Conservation (phyloP, 306 rosid genomes). For the Malus sylvestris region DNA sequence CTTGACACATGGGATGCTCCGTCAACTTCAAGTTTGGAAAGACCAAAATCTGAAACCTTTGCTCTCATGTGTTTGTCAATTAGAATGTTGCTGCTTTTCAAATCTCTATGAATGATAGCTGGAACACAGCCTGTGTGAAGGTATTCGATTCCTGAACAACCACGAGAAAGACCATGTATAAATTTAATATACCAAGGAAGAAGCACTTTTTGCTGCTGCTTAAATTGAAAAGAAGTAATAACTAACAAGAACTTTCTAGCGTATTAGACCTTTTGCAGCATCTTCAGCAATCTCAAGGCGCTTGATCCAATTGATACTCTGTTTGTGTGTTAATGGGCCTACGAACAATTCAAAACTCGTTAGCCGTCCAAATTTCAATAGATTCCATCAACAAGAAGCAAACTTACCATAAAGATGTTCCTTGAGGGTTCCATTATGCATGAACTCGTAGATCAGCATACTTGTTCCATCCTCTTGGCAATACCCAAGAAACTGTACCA, state of each 20-base stretch:
- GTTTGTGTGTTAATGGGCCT: slow-evolving; percentile 62
- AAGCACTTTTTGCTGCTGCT: not conserved
- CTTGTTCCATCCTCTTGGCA: slow-evolving; percentile 76
- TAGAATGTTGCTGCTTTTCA: slow-evolving; percentile 94
- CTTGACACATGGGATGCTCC: slow-evolving; percentile 96
- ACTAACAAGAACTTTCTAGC: slow-evolving; percentile 8
- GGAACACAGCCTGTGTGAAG: slow-evolving; percentile 96
- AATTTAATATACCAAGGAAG: not conserved
- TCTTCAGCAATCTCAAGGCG: slow-evolving; percentile 97
- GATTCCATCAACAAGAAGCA: slow-evolving; percentile 5
- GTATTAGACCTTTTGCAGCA: slow-evolving; percentile 73
- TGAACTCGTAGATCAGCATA: slow-evolving; percentile 91
- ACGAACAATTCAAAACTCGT: slow-evolving; percentile 16
- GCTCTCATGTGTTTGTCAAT: slow-evolving; percentile 88
- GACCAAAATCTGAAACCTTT: slow-evolving; percentile 95
- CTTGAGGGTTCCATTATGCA: slow-evolving; percentile 98
- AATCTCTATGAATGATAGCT: slow-evolving; percentile 85
- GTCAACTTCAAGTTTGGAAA: slow-evolving; percentile 92
- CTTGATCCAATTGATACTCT: slow-evolving; percentile 77
- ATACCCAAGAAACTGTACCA: slow-evolving; percentile 90
- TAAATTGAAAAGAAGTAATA: not conserved
- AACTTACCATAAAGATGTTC: slow-evolving; percentile 92
- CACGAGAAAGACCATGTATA: slow-evolving; percentile 12
- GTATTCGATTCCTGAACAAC: slow-evolving; percentile 85
- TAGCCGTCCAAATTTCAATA: slow-evolving; percentile 9